These are phyloP conservation scores for Calonectria ilicicola DNA, from an alignment of 2,329 filamentous ascomycete genomes.

Conservation along the genomic window DNA sequence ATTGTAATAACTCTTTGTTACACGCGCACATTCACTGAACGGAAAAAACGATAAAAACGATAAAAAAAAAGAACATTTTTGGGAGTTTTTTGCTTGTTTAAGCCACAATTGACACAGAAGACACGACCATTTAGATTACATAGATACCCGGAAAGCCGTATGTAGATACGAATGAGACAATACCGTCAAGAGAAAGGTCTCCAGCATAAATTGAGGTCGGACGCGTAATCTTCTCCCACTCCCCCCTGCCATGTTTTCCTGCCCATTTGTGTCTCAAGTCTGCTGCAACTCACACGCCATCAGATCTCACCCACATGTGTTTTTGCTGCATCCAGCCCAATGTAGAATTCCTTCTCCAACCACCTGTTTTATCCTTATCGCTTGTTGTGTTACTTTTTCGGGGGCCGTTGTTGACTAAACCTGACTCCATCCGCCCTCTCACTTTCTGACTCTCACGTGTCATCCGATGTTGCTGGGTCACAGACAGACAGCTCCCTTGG, in stretches of 20 bases:
- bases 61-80: neutral
- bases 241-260: neutral
- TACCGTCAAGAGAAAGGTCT: slow-evolving; percentile 12
- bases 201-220: slow-evolving; percentile 12
- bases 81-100: slow-evolving; percentile 1
- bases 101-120: neutral
- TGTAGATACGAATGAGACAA: slow-evolving; percentile 17
- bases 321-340: neutral
- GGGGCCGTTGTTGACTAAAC: no score
- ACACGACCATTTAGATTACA: neutral
- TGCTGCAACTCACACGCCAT: neutral
- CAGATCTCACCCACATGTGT: neutral
- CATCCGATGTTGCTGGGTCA: neutral
- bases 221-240: slow-evolving; percentile 12
- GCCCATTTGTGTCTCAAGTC: neutral
- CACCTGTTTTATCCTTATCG: neutral
- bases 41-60: neutral
- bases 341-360: neutral
- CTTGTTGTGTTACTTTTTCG: neutral
- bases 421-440: no score
- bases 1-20: no score
- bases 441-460: neutral
- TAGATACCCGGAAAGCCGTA: slow-evolving; percentile 3
- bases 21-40: neutral
- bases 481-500: neutral